Evolutionary conservation across 2,329 filamentous ascomycete species (phyloP), one percentile per base, ranked within the genome.

Genomic region (Scleromitrula shiraiana): DNA sequence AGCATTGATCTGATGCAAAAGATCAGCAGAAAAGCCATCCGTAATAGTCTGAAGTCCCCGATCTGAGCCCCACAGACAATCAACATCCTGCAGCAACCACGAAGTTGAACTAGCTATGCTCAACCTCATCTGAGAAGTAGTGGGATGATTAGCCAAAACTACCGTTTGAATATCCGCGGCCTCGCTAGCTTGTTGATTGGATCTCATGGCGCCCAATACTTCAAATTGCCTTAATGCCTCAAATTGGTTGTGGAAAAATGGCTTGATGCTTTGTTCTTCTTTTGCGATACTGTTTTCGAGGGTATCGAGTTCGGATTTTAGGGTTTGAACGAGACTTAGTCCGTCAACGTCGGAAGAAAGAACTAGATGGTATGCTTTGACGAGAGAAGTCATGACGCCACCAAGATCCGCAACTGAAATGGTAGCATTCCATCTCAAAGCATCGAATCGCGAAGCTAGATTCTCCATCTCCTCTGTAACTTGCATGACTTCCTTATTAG

Each of bases 391-490:
- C 59, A 76, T 74, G 17, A 80, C 72, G 37, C 70, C 73, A 6
- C 71, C 67, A 9, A 83, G 65, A 23, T 77, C 76, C 1, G 65
- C 43, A 7, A 80, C 67, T 2, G 72, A 69, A 9, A 74, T 72
- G 19, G 71, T 68, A 2, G 73, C 71, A 57, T 72, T 78, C 80
- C 78, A 82, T 54, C 75, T 73, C 23, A 83, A 63, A 26, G 67
- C 62, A 62, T 85, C 82, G 49, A 85, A 84, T 41, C 78, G 70
- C 2, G 63, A 63, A 1, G 78, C 79, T 4, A 85, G 68, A 9
- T 67, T 67, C 53, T 81, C 74, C 57, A 85, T 68, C 30, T 74
- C 68, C 10, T 69, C 52, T 6, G 75, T 67, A 29, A 70, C 71
- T 23, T 70, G 64, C 35, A 81, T 65, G 0, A 70, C 67, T 4